Base-by-base conservation (phyloP, 225 moss, liverwort and hornwort species). In the Takakia lepidozioides region DNA sequence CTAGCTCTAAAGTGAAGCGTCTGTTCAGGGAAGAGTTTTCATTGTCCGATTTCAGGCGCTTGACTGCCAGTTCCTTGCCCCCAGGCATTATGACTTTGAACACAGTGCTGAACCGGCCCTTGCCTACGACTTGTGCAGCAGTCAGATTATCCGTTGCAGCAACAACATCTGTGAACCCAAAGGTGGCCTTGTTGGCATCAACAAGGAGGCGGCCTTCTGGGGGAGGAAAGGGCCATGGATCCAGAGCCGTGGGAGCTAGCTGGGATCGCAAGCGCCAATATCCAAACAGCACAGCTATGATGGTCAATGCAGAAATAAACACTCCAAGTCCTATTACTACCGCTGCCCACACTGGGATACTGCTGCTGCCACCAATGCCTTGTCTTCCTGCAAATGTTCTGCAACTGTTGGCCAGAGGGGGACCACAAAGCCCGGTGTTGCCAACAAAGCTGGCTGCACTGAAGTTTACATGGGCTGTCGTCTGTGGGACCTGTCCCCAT, bases 101-200 rank as follows among this genome's bases (percentile, higher is more conserved):
- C 10, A 75, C 74, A 15, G 64, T 65, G 60, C 74, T 64, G 42
- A 56, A 69, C n/a, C 74, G 59, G 9, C 74, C 74, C 32, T 51
- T 69, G 2, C 74, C 74, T 17, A 75, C 47, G 11, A 49, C 49
- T 15, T 51, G 38, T 27, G 43, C 51, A 17, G 39, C 54, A 2
- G 46, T 53, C 25, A 75, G 49, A n/a, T 46, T 51, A 17, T 53
- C 54, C 2, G 74, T 69, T 8, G 68, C 64, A 11, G 60, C 69
- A 45, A 75, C 46, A 23, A 69, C 58, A 46, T 60, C 64, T 16
- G 57, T 63, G 17, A 69, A 65, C 18, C 22, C 59, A 49, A 75
- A 69, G 6, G 48, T 55, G 27, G 58, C 51, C 28, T 59, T 52
- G 5, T 66, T 66, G 28, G 63, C 57, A 28, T 68, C 67, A 19